phyloP scores from a whole-genome alignment of 2,329 filamentous ascomycete genomes.

The Diaporthe caulivora region DNA sequence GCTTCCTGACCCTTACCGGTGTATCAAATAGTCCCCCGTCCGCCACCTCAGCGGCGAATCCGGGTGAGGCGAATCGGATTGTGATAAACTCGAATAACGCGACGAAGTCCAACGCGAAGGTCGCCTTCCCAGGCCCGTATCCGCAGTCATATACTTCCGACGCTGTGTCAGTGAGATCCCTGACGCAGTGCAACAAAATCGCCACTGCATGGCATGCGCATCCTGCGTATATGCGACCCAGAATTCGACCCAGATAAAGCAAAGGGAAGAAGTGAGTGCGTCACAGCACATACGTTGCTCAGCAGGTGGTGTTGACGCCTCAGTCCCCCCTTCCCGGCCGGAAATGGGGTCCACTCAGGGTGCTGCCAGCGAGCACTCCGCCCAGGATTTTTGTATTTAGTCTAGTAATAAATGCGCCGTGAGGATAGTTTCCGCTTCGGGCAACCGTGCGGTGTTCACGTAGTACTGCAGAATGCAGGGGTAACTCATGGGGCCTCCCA shows the following conservation, averaged over 20 bases:
- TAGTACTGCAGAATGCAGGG: conserved; percentile 28
- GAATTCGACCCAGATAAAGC: neutral
- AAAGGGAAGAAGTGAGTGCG: neutral
- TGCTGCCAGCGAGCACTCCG: conserved; percentile 4
- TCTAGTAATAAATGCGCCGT: neutral
- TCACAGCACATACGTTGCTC: neutral
- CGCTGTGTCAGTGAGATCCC: conserved; percentile 5
- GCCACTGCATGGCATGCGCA: neutral
- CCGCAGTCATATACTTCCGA: neutral
- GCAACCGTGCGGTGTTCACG: neutral
- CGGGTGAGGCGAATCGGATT: neutral
- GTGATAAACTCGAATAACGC: neutral
- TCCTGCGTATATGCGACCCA: neutral
- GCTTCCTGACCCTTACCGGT: neutral
- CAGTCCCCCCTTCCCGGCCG: neutral
- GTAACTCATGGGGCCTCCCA: neutral
- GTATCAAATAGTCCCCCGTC: neutral
- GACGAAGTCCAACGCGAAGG: neutral
- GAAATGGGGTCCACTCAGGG: neutral
- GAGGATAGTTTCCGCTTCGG: conserved; percentile 20
- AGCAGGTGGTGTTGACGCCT: neutral
- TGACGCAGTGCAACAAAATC: conserved; percentile 4
- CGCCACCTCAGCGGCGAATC: neutral
- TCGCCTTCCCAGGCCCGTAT: neutral
- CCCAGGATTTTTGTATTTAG: neutral